Evolutionary conservation across 208 protist genomes (phyloP).

Genomic region (Vickermania spadyakhi): DNA sequence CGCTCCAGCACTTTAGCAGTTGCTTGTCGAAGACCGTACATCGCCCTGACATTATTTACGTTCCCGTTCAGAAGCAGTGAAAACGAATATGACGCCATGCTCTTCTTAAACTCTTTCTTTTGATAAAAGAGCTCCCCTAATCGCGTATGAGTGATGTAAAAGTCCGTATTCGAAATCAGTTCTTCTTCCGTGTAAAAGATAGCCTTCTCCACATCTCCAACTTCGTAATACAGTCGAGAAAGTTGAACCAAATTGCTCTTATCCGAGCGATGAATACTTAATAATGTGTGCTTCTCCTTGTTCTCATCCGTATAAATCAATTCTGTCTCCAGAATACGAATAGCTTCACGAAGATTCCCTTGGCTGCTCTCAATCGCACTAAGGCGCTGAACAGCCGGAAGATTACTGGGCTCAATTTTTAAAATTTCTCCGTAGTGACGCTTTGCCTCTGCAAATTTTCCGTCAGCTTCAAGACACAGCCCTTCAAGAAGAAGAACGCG

Average conservation of each 20-base stretch:
- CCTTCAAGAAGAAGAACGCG: constrained; percentile 68
- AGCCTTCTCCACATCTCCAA: constrained; percentile 32
- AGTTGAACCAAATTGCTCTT: constrained; percentile 33
- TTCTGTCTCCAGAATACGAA: constrained; percentile 53
- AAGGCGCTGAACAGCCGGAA: constrained; percentile 58
- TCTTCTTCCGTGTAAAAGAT: constrained; percentile 72
- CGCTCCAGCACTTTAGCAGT: constrained; percentile 40
- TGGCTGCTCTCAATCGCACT: constrained; percentile 63
- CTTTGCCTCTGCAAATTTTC: constrained; percentile 41
- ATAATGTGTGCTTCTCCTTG: constrained; percentile 42
- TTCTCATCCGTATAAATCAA: constrained; percentile 65
- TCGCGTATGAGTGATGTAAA: constrained; percentile 47
- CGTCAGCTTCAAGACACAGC: constrained; percentile 66
- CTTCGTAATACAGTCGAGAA: constrained; percentile 55
- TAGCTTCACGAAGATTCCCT: constrained; percentile 58
- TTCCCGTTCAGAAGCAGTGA: constrained; percentile 62
- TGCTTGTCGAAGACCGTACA: constrained; percentile 63
- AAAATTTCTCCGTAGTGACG: constrained; percentile 45
- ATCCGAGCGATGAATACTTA: constrained; percentile 57
- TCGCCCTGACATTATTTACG: constrained; percentile 67
- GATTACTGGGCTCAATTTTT: constrained; percentile 45
- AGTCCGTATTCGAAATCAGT: constrained; percentile 34
- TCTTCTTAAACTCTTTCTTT: constrained; percentile 39
- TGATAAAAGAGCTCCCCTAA: constrained; percentile 72
- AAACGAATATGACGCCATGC: constrained; percentile 59